A percentile compares a stretch with the other conserved stretches of the same genome.
phyloP scores from a whole-genome alignment of 495 filamentous ascomycete genomes.

The Daldinia grandis region DNA sequence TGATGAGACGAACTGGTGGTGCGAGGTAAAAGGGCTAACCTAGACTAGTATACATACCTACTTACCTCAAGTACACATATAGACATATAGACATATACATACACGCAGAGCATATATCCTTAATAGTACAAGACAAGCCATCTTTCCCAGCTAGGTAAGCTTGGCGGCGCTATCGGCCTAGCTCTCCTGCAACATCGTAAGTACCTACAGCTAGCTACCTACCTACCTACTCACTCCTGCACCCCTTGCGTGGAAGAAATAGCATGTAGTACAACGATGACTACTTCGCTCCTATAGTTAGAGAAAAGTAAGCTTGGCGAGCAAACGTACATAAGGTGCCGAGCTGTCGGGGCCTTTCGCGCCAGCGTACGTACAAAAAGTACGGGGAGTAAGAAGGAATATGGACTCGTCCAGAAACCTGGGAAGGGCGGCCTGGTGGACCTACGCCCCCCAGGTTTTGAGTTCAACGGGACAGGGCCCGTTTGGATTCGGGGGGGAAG shows the following conservation, averaged over 20 bases:
- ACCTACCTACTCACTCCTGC: not conserved
- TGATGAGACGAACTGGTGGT: constrained; percentile 2
- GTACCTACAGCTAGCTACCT: no score
- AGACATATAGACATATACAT: constrained; percentile 6
- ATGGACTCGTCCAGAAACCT: constrained; percentile 30
- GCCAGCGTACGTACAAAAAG: not conserved
- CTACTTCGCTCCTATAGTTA: not conserved
- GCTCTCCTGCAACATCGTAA: not conserved
- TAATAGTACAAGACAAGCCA: not conserved
- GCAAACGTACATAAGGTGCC: constrained; percentile 16
- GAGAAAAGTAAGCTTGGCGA: constrained; percentile 10
- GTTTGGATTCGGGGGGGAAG: constrained; percentile 27
- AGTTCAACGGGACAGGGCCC: constrained; percentile 36
- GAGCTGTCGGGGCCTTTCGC: constrained; percentile 12
- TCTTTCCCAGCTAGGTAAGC: not conserved
- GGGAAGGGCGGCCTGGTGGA: constrained; percentile 22
- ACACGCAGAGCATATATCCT: not conserved
- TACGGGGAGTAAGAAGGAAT: not conserved
- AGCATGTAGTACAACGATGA: not conserved
- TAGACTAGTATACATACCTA: not conserved
- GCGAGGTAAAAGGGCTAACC: not conserved
- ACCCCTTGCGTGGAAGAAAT: constrained; percentile 17
- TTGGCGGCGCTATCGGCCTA: not conserved
- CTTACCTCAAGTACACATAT: no score
- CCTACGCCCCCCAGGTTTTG: constrained; percentile 28